Conservation (phyloP, 108 stramenopile genomes). For the Cyclotella distinguenda region DNA sequence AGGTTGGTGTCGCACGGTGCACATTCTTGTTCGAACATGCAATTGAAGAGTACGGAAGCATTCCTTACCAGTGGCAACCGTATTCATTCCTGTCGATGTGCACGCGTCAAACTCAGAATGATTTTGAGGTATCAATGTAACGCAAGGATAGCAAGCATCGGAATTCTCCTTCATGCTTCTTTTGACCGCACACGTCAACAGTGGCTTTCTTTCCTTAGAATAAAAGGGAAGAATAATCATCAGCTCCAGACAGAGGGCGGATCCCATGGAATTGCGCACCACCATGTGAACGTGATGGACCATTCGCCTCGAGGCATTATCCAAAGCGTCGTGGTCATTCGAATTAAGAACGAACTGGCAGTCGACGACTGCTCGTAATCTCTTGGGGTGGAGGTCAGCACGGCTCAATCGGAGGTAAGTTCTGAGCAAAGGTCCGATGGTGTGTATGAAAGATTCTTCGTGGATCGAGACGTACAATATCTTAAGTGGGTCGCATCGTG, state of each 20-base stretch:
- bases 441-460: slow-evolving; percentile 21
- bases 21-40: slow-evolving; percentile 40
- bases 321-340: background rate
- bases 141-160: slow-evolving; percentile 44
- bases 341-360: slow-evolving; percentile 16
- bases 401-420: slow-evolving; percentile 32
- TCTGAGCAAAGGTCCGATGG: slow-evolving; percentile 44
- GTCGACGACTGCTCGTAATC: slow-evolving; percentile 30
- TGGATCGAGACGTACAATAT: slow-evolving; percentile 32
- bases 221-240: slow-evolving; percentile 29
- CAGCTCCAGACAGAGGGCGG: slow-evolving; percentile 46
- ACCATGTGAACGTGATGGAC: slow-evolving; percentile 52
- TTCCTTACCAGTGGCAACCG: background rate
- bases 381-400: slow-evolving; percentile 14
- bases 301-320: slow-evolving; percentile 18
- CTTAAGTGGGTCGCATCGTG: slow-evolving; percentile 8
- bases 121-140: slow-evolving; percentile 28
- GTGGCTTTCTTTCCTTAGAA: background rate
- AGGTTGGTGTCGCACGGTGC: slow-evolving; percentile 46
- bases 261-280: slow-evolving; percentile 49
- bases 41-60: slow-evolving; percentile 8
- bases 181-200: slow-evolving; percentile 10
- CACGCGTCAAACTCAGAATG: background rate
- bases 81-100: background rate
- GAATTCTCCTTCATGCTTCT: slow-evolving; percentile 33